Evolutionary conservation across 2,329 filamentous ascomycete species (phyloP).

Genomic region (Fusarium chlamydosporum): DNA sequence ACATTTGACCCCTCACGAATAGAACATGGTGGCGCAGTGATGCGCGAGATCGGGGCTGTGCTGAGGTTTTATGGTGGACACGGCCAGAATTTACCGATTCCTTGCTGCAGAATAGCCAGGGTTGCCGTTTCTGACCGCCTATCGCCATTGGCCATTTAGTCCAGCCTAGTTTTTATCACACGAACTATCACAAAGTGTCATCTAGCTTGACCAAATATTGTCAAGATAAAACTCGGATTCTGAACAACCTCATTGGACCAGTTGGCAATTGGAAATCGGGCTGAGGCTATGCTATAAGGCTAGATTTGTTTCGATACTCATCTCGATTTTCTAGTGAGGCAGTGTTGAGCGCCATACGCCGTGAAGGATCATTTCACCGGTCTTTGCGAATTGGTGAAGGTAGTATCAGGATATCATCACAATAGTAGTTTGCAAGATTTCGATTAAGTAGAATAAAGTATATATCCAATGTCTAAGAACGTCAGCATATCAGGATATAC

Average conservation of each 20-base stretch:
- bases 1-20: neutral
- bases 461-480: neutral
- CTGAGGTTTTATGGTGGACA: conserved; percentile 6
- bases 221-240: neutral
- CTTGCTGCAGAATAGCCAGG: neutral
- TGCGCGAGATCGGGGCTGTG: neutral
- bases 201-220: neutral
- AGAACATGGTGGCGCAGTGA: conserved; percentile 6
- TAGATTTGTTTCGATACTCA: neutral
- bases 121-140: neutral
- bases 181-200: neutral
- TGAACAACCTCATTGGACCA: too few species aligned
- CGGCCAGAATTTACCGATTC: conserved; percentile 13
- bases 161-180: neutral
- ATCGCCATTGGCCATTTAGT: neutral
- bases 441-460: neutral
- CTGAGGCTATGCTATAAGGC: conserved; percentile 1
- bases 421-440: fast-evolving
- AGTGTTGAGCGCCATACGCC: neutral
- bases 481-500: fast-evolving
- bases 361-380: neutral
- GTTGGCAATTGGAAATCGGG: neutral
- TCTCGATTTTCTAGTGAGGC: neutral
- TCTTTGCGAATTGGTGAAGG: too few species aligned
- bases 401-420: neutral